phyloP scores from a whole-genome alignment of 345 rosid genomes.

The Turnera subulata region DNA sequence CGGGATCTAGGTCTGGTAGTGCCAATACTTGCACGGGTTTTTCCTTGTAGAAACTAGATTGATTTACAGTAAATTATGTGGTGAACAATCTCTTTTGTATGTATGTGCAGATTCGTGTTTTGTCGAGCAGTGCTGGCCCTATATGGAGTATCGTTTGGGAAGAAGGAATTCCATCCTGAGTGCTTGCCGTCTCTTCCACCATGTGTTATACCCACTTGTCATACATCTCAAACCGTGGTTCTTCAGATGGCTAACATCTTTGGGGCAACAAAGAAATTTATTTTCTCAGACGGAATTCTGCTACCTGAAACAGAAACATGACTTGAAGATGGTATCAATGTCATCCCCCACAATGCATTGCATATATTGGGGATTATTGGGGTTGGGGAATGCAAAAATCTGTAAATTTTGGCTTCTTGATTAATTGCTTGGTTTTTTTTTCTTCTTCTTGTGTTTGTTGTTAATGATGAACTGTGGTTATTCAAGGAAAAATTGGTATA shows the following conservation, averaged over 20 bases:
- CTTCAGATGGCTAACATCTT: constrained; percentile 58
- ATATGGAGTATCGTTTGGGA: constrained; percentile 40
- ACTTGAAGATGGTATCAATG: constrained; percentile 19
- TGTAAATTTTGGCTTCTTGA: too few species aligned
- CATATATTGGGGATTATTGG: too few species aligned
- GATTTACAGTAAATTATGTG: neutral
- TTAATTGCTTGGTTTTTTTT: too few species aligned
- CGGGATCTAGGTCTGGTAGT: neutral
- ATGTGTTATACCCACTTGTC: constrained; percentile 39
- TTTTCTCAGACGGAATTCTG: constrained; percentile 40
- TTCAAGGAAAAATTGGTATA: too few species aligned
- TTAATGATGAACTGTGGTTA: too few species aligned
- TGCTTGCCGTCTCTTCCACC: constrained; percentile 74
- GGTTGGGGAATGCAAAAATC: too few species aligned
- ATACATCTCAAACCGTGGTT: constrained; percentile 42
- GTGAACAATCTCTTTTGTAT: neutral
- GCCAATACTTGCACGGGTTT: neutral
- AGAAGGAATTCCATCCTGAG: constrained; percentile 64
- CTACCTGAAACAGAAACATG: constrained; percentile 20
- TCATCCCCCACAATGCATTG: too few species aligned
- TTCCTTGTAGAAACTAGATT: neutral
- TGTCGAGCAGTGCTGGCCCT: constrained; percentile 65
- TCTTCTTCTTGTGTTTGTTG: too few species aligned
- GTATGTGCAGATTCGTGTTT: constrained; percentile 59
- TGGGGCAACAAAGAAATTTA: constrained; percentile 51